Base-by-base conservation (phyloP, 1,139 yeast species). In the Blastobotrys capitulatus region DNA sequence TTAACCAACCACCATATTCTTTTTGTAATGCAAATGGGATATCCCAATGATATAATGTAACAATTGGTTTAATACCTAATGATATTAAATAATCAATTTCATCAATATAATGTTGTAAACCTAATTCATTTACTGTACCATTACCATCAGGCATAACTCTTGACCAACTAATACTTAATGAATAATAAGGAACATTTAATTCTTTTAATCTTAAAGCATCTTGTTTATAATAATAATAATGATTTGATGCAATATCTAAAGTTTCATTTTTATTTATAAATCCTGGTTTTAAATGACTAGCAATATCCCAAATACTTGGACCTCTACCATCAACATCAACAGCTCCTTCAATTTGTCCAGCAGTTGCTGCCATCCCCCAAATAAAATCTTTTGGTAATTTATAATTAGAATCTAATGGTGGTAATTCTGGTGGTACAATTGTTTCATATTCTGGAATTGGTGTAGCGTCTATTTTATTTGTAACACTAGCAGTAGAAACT, bases 301-400 rank as follows among this genome's bases (percentile, higher is more conserved):
- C 53, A 4, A 46, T 54, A 50, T 69, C 73, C 61, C 62, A 57
- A 32, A 67, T 54, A 4, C 71, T 56, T n/a, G 73, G 73, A 2
- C 68, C 60, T 46, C 67, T 58, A 9, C 71, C 71, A 48, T 69
- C 70, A 25, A 61, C 70, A 38, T 64, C 61, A 26, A 64, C 59
- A 7, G 73, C 72, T 19, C 73, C 74, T 58, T 70, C 74, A 42
- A 68, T 63, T 53, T 70, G 74, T 12, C 57, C 55, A 4, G 61
- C 62, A 18, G 60, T 57, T n/a, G 60, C 50, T 6, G 57, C 60
- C 58, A 54, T 51, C 13, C 62, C 62, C 62, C 62, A 59, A 5
- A 59, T 50, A 41, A 59, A 59, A 38, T 50, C 55, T 22, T 29
- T 27, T 8, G 62, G 62, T 3, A 59, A 46, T 38, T 39, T 19